Conservation (phyloP, 441 rosid genomes). For the Francoa sonchifolia region DNA sequence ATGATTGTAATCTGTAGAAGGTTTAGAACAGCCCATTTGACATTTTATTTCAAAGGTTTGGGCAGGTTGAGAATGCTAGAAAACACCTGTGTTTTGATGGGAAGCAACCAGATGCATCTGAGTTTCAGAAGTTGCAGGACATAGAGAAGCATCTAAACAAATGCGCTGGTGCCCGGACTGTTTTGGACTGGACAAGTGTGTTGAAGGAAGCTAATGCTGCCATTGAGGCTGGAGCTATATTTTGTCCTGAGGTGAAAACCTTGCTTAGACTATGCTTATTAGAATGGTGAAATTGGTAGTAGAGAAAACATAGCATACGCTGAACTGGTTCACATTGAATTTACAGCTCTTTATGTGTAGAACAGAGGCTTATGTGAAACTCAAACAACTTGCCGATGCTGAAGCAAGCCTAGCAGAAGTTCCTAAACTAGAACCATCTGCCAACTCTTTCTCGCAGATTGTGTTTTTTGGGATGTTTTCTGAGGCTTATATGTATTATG, state of each 20-base stretch:
- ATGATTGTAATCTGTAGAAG: too few relatives aligned
- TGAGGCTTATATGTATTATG: constrained; percentile 42
- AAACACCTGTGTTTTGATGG: constrained; percentile 31
- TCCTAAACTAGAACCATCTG: constrained; percentile 21
- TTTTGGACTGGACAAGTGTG: constrained; percentile 37
- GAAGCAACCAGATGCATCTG: constrained; percentile 37
- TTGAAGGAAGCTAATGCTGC: constrained; percentile 42
- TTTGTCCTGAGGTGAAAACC: constrained; percentile 43
- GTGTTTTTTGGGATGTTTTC: constrained; percentile 33
- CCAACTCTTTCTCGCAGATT: constrained; percentile 12
- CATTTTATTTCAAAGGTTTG: constrained; percentile 29
- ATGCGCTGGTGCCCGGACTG: constrained; percentile 38
- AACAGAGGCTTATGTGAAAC: constrained; percentile 52
- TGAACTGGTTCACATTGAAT: constrained; percentile 9
- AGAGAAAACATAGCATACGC: constrained; percentile 3
- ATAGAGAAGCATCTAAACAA: constrained; percentile 43
- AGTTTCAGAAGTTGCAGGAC: constrained; percentile 32
- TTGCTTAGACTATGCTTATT: constrained; percentile 2
- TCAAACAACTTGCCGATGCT: constrained; percentile 39
- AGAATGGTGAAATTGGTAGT: constrained; percentile 4
- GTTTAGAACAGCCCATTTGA: too few relatives aligned
- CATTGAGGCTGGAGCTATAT: constrained; percentile 38
- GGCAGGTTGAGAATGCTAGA: constrained; percentile 41
- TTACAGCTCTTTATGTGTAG: constrained; percentile 51
- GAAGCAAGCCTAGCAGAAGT: constrained; percentile 28